A percentile compares a stretch with the other conserved stretches of the same genome.
Evolutionary conservation across 129 eudicot genomes (phyloP).

Genomic region (Centella asiatica): DNA sequence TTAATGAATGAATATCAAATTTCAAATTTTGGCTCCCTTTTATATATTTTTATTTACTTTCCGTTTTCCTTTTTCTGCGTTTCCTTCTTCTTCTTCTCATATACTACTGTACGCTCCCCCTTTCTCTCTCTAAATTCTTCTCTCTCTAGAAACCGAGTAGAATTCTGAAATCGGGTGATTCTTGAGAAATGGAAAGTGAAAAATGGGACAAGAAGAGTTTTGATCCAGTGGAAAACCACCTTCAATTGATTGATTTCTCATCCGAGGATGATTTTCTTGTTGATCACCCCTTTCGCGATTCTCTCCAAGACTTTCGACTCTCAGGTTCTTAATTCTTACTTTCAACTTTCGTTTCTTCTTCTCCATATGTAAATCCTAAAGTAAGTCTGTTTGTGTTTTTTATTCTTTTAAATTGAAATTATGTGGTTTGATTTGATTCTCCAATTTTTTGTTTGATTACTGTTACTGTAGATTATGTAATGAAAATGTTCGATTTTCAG

Average conservation of each 20-base stretch:
- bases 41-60: not conserved
- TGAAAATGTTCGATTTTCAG: too few species aligned
- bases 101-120: too few species aligned
- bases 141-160: not conserved
- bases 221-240: conserved; percentile 34
- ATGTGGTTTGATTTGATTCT: too few species aligned
- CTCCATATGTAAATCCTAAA: too few species aligned
- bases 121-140: too few species aligned
- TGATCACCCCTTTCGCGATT: conserved; percentile 33
- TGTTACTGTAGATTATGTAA: too few species aligned
- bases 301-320: conserved; percentile 51
- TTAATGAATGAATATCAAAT: not conserved
- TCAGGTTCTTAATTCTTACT: conserved; percentile 26
- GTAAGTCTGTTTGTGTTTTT: too few species aligned
- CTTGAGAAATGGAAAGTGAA: conserved; percentile 10
- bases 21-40: not conserved
- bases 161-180: not conserved
- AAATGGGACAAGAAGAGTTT: conserved; percentile 11
- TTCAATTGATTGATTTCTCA: conserved; percentile 46
- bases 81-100: too few species aligned
- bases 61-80: too few species aligned
- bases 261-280: conserved; percentile 60
- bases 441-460: too few species aligned
- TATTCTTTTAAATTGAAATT: too few species aligned
- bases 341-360: not conserved